Base-by-base conservation (phyloP, 2,329 filamentous ascomycete genomes). In the Purpureocillium lavendulum region DNA sequence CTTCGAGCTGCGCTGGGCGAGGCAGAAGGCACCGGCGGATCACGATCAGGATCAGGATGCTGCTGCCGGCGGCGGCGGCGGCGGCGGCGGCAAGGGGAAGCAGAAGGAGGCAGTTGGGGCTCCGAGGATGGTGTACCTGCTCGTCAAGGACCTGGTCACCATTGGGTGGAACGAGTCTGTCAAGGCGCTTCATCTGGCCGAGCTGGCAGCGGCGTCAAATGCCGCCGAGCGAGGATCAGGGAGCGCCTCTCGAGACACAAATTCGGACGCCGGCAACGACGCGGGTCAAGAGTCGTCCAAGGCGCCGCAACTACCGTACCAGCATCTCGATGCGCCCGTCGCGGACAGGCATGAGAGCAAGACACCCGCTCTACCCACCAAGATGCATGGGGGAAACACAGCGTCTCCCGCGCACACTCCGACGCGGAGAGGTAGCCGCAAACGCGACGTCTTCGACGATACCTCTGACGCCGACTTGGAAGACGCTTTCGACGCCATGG, bases 131-230 rank as follows among this genome's bases (percentile, higher is more conserved):
- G 61, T 65, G 4, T 73, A 65, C 43, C 51, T 76, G 7, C 50
- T 71, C 2, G 55, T 75, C 0, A 59, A 66, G 4, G 64, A 71
- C 35, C 46, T 75, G 14, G 49, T 55, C 10, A 59, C 66, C 0
- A 53, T 75, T 9, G 72, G 73, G 2, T 73, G 69, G 68, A 66
- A 72, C 43, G 61, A 64, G 28, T 53, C 57, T 2, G 66, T 68
- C 38, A 49, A 49, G 4, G 48, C 40, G 1, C 39, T 58, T 36
- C 45, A 46, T 40, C 31, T 41, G 17, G 33, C 16, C 8, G 40
- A 49, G 21, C 43, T 39, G 16, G 43, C 33, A 13, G 36, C 45
- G 7, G 38, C 33, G 0, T 24, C 33, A 15, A 24, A 14, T 5
- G 15, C 21, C 10, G 10, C 10, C 21, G 21, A 26, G 10, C 6